These are phyloP conservation scores for Leucosporidium creatinivorum DNA, from an alignment of 768 basidiomycete species.

Conservation along the genomic window DNA sequence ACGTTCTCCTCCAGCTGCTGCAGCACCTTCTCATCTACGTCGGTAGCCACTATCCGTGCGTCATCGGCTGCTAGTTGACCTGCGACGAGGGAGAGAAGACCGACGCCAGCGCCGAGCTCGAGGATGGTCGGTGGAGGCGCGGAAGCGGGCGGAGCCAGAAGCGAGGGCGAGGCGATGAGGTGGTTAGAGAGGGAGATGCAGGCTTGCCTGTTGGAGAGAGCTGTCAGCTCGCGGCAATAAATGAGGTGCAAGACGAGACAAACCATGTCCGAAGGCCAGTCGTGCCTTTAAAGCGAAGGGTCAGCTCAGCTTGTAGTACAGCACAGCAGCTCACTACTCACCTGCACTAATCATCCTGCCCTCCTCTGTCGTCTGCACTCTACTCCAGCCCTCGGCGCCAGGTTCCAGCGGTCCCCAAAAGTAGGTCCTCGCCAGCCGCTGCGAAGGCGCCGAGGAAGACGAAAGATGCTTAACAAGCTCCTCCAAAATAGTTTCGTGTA, in stretches of 20 bases:
- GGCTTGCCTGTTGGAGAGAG: constrained; percentile 19
- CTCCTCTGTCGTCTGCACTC: constrained; percentile 20
- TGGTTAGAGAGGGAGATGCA: constrained; percentile 31
- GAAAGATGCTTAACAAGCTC: constrained; percentile 20
- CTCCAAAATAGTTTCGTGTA: constrained; percentile 24
- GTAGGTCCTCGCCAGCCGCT: constrained; percentile 9
- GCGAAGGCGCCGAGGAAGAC: neutral
- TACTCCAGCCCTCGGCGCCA: neutral
- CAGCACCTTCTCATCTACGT: constrained; percentile 24
- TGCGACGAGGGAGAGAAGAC: constrained; percentile 22
- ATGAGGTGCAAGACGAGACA: neutral
- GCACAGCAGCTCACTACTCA: neutral
- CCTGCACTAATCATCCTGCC: constrained; percentile 26
- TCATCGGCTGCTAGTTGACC: neutral
- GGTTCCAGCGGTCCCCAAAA: constrained; percentile 13
- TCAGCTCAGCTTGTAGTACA: neutral
- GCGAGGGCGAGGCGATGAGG: constrained; percentile 3
- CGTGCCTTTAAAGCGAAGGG: constrained; percentile 2
- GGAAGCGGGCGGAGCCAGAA: neutral
- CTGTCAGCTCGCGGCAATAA: no score
- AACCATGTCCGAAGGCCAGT: constrained; percentile 26
- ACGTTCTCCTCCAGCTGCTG: constrained; percentile 14
- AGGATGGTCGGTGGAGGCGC: neutral
- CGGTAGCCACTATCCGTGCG: constrained; percentile 9
- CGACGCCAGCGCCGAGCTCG: constrained; percentile 29